phyloP scores from a whole-genome alignment of 768 basidiomycete genomes.

The Lentinus tigrinus region DNA sequence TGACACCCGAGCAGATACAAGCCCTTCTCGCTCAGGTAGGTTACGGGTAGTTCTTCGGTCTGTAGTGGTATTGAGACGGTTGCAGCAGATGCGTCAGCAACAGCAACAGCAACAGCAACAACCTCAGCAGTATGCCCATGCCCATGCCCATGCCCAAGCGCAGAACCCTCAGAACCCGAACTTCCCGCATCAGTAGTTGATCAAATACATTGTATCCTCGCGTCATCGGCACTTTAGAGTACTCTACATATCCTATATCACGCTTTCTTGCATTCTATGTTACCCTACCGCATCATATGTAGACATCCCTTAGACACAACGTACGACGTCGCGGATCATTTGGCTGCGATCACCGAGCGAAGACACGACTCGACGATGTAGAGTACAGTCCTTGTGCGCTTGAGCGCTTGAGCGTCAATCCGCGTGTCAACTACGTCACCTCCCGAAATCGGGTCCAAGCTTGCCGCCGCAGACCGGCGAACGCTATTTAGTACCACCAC shows the following conservation, averaged over 20 bases:
- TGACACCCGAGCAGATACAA: conserved; percentile 49
- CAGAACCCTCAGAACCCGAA: conserved; percentile 1
- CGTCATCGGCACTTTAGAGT: neutral
- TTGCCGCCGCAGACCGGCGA: too few relatives aligned
- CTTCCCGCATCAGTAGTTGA: neutral
- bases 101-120: conserved; percentile 1
- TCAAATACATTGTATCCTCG: neutral
- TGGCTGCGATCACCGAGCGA: too few relatives aligned
- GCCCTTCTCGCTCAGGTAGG: conserved; percentile 33
- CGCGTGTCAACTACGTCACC: too few relatives aligned
- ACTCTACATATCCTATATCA: neutral
- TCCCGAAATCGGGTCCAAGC: too few relatives aligned
- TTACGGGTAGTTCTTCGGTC: conserved; percentile 33
- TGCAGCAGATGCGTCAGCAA: conserved; percentile 1
- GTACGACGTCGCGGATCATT: too few relatives aligned
- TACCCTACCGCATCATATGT: neutral
- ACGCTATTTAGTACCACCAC: too few relatives aligned
- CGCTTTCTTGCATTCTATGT: neutral
- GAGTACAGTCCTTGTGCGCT: too few relatives aligned
- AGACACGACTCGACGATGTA: too few relatives aligned
- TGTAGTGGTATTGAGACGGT: conserved; percentile 13
- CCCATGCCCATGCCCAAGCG: neutral
- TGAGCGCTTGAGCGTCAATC: too few relatives aligned
- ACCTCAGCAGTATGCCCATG: neutral
- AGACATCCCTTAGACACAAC: too few relatives aligned